phyloP scores from a whole-genome alignment of 805 yeast species.

The Debaryomyces prosopidis region DNA sequence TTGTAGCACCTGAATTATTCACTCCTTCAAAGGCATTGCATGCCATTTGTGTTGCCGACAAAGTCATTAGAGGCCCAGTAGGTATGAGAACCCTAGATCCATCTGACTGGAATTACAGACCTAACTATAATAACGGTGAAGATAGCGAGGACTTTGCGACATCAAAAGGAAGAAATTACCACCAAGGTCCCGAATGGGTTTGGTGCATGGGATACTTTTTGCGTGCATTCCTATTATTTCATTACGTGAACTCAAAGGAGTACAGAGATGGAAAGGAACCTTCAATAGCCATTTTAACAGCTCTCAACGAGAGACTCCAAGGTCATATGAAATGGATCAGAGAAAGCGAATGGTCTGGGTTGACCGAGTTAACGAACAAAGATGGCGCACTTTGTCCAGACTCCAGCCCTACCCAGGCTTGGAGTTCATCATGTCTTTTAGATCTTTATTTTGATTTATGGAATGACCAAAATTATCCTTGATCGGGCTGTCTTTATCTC shows the following conservation, averaged over 20 bases:
- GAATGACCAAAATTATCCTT: conserved; percentile 17
- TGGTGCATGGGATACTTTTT: conserved; percentile 89
- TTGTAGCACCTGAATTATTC: conserved; percentile 94
- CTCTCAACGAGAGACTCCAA: conserved; percentile 58
- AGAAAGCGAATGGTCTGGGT: conserved; percentile 88
- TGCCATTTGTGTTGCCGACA: conserved; percentile 76
- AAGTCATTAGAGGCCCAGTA: conserved; percentile 76
- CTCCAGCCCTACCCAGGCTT: conserved; percentile 95
- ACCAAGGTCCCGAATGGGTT: conserved; percentile 99
- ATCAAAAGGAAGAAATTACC: conserved; percentile 93
- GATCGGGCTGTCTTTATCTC: background rate
- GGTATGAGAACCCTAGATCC: conserved; percentile 95
- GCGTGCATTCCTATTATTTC: conserved; percentile 68
- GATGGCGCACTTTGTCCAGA: conserved; percentile 80
- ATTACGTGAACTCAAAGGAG: conserved; percentile 36
- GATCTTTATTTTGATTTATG: conserved; percentile 74
- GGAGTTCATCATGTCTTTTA: conserved; percentile 87
- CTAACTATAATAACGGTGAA: conserved; percentile 77
- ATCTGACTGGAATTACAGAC: conserved; percentile 86
- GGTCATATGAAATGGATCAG: conserved; percentile 70
- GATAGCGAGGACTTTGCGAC: conserved; percentile 89
- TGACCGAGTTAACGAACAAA: conserved; percentile 89
- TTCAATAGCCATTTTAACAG: conserved; percentile 54
- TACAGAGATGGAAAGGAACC: conserved; percentile 36
- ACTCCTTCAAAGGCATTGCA: conserved; percentile 55